phyloP scores from a whole-genome alignment of 2,329 filamentous ascomycete species.

The Diaporthe ampelina region DNA sequence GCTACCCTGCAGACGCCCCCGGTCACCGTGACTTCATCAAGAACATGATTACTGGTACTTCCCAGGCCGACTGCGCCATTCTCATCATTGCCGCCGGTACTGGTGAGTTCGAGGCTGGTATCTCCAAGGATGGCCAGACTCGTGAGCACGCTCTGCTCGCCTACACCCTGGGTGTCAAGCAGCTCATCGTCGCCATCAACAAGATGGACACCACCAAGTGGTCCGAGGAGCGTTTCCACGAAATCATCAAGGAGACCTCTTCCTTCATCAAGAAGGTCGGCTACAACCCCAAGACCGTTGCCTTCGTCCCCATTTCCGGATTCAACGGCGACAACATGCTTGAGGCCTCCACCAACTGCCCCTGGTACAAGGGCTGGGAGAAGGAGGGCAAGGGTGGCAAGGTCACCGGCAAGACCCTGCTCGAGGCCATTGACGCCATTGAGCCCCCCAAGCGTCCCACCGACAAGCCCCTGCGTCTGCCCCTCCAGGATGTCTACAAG shows the following conservation, averaged over 20 bases:
- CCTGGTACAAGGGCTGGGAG: slow-evolving; percentile 99
- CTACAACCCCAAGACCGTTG: slow-evolving; percentile 99
- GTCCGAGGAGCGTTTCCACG: slow-evolving; percentile 95
- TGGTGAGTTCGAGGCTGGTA: slow-evolving; percentile 99
- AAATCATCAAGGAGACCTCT: slow-evolving; percentile 99
- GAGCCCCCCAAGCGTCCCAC: slow-evolving; percentile 92
- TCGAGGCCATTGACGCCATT: slow-evolving; percentile 98
- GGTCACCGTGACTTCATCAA: slow-evolving; percentile 99
- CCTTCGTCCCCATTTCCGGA: slow-evolving; percentile 99
- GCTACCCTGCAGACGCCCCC: slow-evolving; percentile 78
- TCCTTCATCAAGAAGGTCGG: slow-evolving; percentile 99
- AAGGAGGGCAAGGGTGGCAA: slow-evolving; percentile 96
- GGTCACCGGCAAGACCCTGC: slow-evolving; percentile 94
- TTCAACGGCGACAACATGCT: slow-evolving; percentile 99
- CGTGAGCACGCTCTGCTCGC: slow-evolving; percentile 99
- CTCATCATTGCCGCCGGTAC: slow-evolving; percentile 99
- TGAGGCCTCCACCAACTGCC: slow-evolving; percentile 87
- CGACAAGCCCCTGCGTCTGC: slow-evolving; percentile 99
- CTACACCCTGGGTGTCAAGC: slow-evolving; percentile 99
- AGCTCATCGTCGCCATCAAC: slow-evolving; percentile 99
- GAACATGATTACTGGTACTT: slow-evolving; percentile 99
- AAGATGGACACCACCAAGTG: slow-evolving; percentile 99
- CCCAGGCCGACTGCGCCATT: slow-evolving; percentile 99
- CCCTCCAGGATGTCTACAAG: slow-evolving; percentile 99
- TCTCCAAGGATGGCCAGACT: slow-evolving; percentile 99